phyloP scores from a whole-genome alignment of 192 early-diverging fungal genomes.

The Spizellomyces punctatus region DNA sequence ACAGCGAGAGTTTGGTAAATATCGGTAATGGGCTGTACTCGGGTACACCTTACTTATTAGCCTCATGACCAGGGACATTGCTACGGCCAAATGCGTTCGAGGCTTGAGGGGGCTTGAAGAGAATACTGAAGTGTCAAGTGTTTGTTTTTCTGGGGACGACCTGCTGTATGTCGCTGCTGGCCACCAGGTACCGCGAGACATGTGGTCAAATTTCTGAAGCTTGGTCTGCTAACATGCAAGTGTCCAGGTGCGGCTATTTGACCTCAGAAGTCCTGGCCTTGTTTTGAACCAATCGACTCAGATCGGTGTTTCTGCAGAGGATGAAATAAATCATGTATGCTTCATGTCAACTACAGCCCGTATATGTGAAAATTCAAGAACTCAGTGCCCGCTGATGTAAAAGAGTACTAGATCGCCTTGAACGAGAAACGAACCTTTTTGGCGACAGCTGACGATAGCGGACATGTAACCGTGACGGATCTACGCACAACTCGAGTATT shows the following conservation, averaged over 20 bases:
- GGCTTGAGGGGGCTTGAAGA: background rate
- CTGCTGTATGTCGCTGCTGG: constrained; percentile 14
- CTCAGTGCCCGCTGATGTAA: background rate
- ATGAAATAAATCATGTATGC: constrained; percentile 23
- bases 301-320: constrained; percentile 6
- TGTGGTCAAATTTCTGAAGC: background rate
- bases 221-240: background rate
- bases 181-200: background rate
- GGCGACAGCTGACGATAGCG: constrained; percentile 27
- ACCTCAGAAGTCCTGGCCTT: background rate
- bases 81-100: background rate
- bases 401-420: constrained; percentile 9
- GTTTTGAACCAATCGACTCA: background rate
- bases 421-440: constrained; percentile 16
- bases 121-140: background rate
- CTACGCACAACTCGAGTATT: constrained; percentile 25
- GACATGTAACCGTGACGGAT: constrained; percentile 21
- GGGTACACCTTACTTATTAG: background rate
- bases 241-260: constrained; percentile 11
- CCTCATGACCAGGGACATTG: background rate
- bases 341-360: background rate
- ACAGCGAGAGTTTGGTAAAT: constrained; percentile 20
- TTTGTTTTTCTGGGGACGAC: background rate
- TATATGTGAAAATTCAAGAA: background rate
- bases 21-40: background rate